Evolutionary conservation across 768 basidiomycete genomes (phyloP).

Genomic region (Tephrocybe sp.): DNA sequence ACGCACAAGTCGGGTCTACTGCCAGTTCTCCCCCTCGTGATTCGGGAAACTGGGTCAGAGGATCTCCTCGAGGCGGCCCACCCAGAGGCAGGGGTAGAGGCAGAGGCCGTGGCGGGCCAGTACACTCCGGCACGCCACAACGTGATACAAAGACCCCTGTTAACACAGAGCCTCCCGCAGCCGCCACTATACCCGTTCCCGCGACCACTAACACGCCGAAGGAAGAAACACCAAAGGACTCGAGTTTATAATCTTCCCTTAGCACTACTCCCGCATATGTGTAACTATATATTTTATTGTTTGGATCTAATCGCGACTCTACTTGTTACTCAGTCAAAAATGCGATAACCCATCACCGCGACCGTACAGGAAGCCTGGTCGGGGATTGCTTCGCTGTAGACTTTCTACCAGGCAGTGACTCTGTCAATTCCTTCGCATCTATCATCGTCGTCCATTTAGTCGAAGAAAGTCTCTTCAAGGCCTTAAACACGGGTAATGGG

Average conservation of each 20-base stretch:
- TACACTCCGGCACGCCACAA: not conserved
- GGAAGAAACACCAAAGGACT: constrained; percentile 1
- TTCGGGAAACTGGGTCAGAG: constrained; percentile 28
- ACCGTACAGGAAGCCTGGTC: constrained; percentile 12
- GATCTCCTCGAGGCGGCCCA: constrained; percentile 25
- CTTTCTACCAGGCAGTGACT: not conserved
- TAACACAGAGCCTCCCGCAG: not conserved
- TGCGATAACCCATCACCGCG: not conserved
- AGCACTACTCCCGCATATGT: not conserved
- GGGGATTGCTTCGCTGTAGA: constrained; percentile 1
- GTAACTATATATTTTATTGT: constrained; percentile 12
- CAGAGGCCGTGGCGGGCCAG: constrained; percentile 33
- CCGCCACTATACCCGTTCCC: constrained; percentile 5
- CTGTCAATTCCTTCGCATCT: not conserved
- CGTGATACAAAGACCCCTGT: not conserved
- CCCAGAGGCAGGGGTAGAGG: constrained; percentile 30
- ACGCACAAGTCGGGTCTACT: not conserved
- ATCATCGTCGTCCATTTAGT: constrained; percentile 1
- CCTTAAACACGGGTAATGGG: constrained; percentile 23
- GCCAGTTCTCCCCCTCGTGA: constrained; percentile 6
- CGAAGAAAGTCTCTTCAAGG: constrained; percentile 20
- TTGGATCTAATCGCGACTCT: constrained; percentile 7
- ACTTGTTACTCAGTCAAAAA: too few species aligned
- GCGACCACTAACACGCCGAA: constrained; percentile 4
- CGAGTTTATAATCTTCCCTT: constrained; percentile 2